Evolutionary conservation across 352 stramenopile species (phyloP), one percentile per base, ranked within the genome.

Genomic region (Phytophthora citrophthora): DNA sequence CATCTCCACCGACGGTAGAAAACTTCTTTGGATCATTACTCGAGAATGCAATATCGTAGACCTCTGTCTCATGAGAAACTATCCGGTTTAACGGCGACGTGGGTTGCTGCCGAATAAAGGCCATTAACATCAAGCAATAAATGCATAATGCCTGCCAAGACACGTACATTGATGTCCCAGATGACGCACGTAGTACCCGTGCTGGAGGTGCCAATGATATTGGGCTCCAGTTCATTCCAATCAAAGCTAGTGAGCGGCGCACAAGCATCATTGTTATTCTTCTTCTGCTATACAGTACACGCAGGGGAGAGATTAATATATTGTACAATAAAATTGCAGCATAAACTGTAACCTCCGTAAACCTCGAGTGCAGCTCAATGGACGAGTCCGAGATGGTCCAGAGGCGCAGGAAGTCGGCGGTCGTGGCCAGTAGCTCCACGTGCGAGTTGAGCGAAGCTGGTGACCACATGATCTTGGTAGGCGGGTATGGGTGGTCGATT

Each of bases 111-210:
- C 54, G n/a, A 27, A 60, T 36, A 45, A 52, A 34, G 29, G 39
- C 23, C 26, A 20, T 38, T 11, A 16, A 2, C 24, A 52, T 40
- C 13, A 52, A 12, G 5, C 18, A n/a, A 12, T 44, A 54, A 11
- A 10, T 31, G 4, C 6, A 46, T 13, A 29, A 7, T 10, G 43
- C 11, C 20, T 4, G 10, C 11, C 9, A 15, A 38, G 18, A 39
- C 4, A 56, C 91, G 65, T 54, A 98, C 94, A 38, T 94, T 95
- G 41, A 99, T 76, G 66, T 99, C 97, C 97, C 97, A 99, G 57
- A 99, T 99, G 12, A 97, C 99, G 80, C 97, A 99, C 5, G 97
- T 99, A 9, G 94, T 99, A 58, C 99, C 97, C 59, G 99, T 99
- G 47, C 84, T 98, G 4, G 87, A 97, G 7, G 97, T 99, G 15